Evolutionary conservation across 1,284 basidiomycete species (phyloP).

Genomic region (Hemileia vastatrix): DNA sequence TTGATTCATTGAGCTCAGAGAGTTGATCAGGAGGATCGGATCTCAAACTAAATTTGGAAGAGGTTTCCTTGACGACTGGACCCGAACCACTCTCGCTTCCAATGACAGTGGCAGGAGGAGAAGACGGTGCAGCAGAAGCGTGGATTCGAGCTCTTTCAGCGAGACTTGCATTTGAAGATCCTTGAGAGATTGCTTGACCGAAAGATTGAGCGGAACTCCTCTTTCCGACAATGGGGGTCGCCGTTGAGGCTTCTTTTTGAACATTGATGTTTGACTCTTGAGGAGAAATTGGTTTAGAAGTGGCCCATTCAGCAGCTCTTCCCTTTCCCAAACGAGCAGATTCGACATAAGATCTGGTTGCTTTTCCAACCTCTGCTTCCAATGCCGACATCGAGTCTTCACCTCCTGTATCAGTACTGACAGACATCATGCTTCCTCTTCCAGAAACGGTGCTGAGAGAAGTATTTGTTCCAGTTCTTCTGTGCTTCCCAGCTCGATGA

Average conservation of each 20-base stretch:
- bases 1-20: background rate
- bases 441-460: constrained; percentile 4
- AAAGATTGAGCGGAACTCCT: background rate
- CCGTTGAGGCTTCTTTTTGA: no score
- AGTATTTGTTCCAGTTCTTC: background rate
- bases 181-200: background rate
- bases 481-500: background rate
- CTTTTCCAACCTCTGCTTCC: constrained; percentile 30
- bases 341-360: constrained; percentile 27
- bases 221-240: background rate
- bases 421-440: background rate
- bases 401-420: background rate
- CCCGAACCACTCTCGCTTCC: background rate
- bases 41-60: background rate
- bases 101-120: background rate
- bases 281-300: constrained; percentile 25
- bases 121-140: constrained; percentile 9
- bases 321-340: constrained; percentile 26
- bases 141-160: constrained; percentile 2
- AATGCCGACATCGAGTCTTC: constrained; percentile 29
- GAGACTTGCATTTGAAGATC: constrained; percentile 1
- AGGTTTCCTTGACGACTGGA: background rate
- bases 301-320: constrained; percentile 29
- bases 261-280: constrained; percentile 25
- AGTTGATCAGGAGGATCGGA: background rate